Percentiles rank a stretch among this genome's conserved stretches.
phyloP scores from a whole-genome alignment of 768 basidiomycete genomes.

The Boletus edulis region DNA sequence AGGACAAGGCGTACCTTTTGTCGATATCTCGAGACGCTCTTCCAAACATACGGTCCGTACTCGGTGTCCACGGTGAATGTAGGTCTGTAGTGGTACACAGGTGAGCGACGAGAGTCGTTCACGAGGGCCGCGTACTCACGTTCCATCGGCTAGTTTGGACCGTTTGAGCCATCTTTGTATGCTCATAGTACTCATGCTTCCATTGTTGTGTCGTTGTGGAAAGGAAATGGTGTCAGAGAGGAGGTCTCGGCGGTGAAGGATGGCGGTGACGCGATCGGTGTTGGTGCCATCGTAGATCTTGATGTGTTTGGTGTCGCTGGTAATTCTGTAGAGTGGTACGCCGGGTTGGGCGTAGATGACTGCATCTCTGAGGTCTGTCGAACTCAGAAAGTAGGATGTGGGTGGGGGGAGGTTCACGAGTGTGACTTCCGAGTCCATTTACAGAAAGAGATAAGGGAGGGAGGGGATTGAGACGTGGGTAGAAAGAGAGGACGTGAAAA shows the following conservation, averaged over 20 bases:
- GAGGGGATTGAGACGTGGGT: too few relatives aligned
- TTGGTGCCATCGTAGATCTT: slow-evolving; percentile 13
- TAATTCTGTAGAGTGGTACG: slow-evolving; percentile 26
- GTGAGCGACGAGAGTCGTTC: background rate
- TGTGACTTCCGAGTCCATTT: slow-evolving; percentile 29
- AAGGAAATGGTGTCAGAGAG: slow-evolving; percentile 29
- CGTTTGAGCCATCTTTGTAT: slow-evolving; percentile 29
- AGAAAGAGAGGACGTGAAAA: background rate
- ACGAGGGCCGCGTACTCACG: slow-evolving; percentile 14
- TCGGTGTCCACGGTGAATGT: slow-evolving; percentile 21
- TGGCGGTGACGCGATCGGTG: slow-evolving; percentile 16
- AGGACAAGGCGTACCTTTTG: slow-evolving; percentile 17
- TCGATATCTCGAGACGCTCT: slow-evolving; percentile 18
- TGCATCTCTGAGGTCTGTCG: slow-evolving; percentile 13
- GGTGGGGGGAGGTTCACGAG: slow-evolving; percentile 27
- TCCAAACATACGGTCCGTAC: slow-evolving; percentile 28
- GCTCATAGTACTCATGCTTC: background rate
- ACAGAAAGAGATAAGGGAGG: background rate
- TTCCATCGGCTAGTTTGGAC: slow-evolving; percentile 21
- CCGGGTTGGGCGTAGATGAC: slow-evolving; percentile 18
- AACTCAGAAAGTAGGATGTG: slow-evolving; percentile 28
- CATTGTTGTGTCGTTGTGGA: slow-evolving; percentile 8
- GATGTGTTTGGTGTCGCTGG: slow-evolving; percentile 17
- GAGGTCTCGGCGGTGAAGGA: slow-evolving; percentile 27
- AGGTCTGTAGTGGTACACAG: slow-evolving; percentile 4